Conservation (phyloP, 1,284 basidiomycete species). For the Rhodofomes roseus region DNA sequence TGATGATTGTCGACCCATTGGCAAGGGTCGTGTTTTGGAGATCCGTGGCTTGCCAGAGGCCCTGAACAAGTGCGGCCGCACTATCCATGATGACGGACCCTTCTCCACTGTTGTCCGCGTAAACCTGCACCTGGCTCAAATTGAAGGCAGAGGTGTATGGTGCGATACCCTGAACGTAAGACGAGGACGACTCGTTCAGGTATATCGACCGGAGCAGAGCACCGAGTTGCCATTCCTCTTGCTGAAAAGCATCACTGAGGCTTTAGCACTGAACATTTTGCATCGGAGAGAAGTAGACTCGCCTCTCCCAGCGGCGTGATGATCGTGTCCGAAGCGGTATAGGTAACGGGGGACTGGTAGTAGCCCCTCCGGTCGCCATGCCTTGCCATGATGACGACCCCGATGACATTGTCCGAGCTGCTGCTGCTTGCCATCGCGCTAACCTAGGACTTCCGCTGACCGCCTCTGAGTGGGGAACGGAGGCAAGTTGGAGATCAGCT, state of each 20-base stretch:
- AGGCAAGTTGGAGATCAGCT: not conserved
- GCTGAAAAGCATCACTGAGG: constrained; percentile 14
- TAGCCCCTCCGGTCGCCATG: constrained; percentile 48
- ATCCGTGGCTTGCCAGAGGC: constrained; percentile 40
- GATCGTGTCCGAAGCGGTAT: constrained; percentile 39
- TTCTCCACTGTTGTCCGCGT: constrained; percentile 47
- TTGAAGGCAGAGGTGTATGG: constrained; percentile 29
- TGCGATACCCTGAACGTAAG: constrained; percentile 32
- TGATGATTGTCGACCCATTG: constrained; percentile 42
- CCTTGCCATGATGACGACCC: constrained; percentile 44
- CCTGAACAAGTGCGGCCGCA: constrained; percentile 44
- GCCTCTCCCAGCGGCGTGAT: constrained; percentile 49
- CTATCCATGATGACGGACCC: constrained; percentile 49
- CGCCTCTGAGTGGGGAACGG: not conserved
- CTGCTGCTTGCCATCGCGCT: not conserved
- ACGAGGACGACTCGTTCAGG: constrained; percentile 30
- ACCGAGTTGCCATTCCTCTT: constrained; percentile 44
- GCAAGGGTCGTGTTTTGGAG: constrained; percentile 37
- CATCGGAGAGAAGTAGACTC: constrained; percentile 7
- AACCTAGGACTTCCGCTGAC: not conserved
- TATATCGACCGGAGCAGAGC: constrained; percentile 39
- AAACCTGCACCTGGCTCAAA: constrained; percentile 33
- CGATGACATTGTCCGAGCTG: constrained; percentile 28
- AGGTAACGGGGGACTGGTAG: constrained; percentile 38
- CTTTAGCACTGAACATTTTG: not conserved